phyloP scores from a whole-genome alignment of 768 basidiomycete species.

The Naganishia kalamii region DNA sequence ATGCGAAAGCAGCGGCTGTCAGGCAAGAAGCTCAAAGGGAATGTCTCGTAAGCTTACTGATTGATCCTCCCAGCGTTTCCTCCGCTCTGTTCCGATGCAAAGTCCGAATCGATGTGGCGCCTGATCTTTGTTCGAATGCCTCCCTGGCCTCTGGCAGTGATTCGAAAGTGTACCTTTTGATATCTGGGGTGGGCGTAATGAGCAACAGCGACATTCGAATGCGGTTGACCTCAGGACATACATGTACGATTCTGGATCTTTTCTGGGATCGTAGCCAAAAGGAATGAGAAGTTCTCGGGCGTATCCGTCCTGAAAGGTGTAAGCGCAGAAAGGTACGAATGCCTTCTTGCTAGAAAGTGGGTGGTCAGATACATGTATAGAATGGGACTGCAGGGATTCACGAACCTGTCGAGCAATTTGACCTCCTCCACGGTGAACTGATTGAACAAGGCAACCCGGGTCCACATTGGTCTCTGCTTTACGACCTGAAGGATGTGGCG shows the following conservation, averaged over 20 bases:
- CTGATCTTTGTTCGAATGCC: neutral
- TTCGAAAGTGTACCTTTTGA: slow-evolving; percentile 76
- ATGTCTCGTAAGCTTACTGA: neutral
- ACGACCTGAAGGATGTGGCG: slow-evolving; percentile 55
- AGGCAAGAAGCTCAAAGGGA: neutral
- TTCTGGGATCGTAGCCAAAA: slow-evolving; percentile 83
- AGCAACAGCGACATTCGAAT: neutral
- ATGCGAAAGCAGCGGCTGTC: neutral
- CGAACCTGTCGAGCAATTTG: slow-evolving; percentile 70
- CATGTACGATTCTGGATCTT: slow-evolving; percentile 67
- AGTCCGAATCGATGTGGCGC: slow-evolving; percentile 7
- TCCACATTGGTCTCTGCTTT: slow-evolving; percentile 75
- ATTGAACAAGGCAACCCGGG: slow-evolving; percentile 74
- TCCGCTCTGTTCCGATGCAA: neutral
- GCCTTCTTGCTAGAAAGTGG: slow-evolving; percentile 61
- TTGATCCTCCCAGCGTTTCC: neutral
- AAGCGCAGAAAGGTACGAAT: slow-evolving; percentile 71
- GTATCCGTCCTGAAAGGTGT: slow-evolving; percentile 87
- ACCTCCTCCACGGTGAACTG: slow-evolving; percentile 66
- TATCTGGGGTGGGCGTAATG: slow-evolving; percentile 56
- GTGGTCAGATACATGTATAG: neutral
- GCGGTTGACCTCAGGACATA: slow-evolving; percentile 48
- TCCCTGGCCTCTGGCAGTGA: neutral
- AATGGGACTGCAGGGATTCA: neutral
- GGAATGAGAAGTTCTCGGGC: slow-evolving; percentile 84